These are phyloP conservation scores for Paramecium sexaurelia DNA, from an alignment of 73 alveolate species.

Conservation along the genomic window DNA sequence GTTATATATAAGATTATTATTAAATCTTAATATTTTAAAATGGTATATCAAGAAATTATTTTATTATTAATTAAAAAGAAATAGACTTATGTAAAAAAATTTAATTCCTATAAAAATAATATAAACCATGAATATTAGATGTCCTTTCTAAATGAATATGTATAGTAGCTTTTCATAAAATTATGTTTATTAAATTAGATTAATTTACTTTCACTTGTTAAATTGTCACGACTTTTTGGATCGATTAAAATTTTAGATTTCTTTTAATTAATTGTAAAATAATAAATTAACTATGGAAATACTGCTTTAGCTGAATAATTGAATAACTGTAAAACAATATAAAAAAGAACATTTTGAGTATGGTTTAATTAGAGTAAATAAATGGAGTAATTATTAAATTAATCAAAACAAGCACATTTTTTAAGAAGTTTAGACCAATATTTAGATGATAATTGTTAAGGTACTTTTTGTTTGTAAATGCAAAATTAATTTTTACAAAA, in stretches of 20 bases:
- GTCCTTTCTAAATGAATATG: too few relatives aligned
- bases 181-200: too few relatives aligned
- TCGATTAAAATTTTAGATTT: too few relatives aligned
- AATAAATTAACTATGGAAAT: conserved; percentile 50
- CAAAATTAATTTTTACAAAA: too few relatives aligned
- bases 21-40: neutral
- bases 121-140: conserved; percentile 60
- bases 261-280: too few relatives aligned
- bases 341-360: neutral
- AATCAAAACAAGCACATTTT: conserved; percentile 37
- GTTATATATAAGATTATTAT: neutral
- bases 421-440: conserved; percentile 40
- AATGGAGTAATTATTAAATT: conserved; percentile 42
- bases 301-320: conserved; percentile 50
- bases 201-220: too few relatives aligned
- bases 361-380: conserved; percentile 58
- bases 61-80: too few relatives aligned
- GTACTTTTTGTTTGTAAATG: too few relatives aligned
- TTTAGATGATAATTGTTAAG: conserved; percentile 51
- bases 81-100: too few relatives aligned
- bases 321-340: conserved; percentile 6
- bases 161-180: too few relatives aligned
- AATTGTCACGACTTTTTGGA: too few relatives aligned
- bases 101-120: conserved; percentile 37
- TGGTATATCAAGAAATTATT: neutral